These are phyloP conservation scores for Neodidymelliopsis sp. DNA, from an alignment of 2,329 filamentous ascomycete genomes.

Conservation along the genomic window DNA sequence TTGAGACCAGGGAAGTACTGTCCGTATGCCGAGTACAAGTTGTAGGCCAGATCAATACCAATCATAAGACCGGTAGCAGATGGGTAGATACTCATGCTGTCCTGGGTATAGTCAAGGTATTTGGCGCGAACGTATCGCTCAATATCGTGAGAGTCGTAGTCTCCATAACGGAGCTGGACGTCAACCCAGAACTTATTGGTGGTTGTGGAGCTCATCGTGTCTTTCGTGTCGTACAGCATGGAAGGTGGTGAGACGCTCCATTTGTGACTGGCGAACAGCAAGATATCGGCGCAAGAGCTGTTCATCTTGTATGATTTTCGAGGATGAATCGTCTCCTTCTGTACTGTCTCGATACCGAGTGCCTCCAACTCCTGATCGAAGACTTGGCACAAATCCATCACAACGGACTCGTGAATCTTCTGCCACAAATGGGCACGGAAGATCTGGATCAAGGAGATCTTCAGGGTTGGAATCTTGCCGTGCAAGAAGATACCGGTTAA, in stretches of 20 bases:
- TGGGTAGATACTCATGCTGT: conserved; percentile 98
- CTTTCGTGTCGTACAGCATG: conserved; percentile 93
- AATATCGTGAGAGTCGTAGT: conserved; percentile 99
- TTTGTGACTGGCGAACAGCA: conserved; percentile 96
- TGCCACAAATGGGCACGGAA: conserved; percentile 99
- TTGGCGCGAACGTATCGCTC: conserved; percentile 97
- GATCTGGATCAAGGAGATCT: conserved; percentile 98
- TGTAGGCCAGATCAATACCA: conserved; percentile 96
- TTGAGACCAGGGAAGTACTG: conserved; percentile 99
- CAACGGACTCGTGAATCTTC: conserved; percentile 98
- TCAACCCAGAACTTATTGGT: conserved; percentile 99
- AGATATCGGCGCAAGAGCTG: conserved; percentile 96
- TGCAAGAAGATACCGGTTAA: conserved; percentile 98
- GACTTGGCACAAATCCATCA: conserved; percentile 98
- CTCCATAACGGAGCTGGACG: conserved; percentile 93
- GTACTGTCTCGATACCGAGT: conserved; percentile 93
- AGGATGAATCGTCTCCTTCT: conserved; percentile 98
- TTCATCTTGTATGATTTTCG: conserved; percentile 99
- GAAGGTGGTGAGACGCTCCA: conserved; percentile 98
- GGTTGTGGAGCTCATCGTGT: conserved; percentile 89
- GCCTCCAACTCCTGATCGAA: conserved; percentile 98
- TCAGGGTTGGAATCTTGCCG: conserved; percentile 96
- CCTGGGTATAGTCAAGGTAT: conserved; percentile 97
- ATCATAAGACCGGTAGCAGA: conserved; percentile 98
- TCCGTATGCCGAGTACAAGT: conserved; percentile 96